Percentiles rank a stretch among this genome's conserved stretches.
phyloP scores from a whole-genome alignment of 2,329 filamentous ascomycete species.

The Taxawa tesnikishii region DNA sequence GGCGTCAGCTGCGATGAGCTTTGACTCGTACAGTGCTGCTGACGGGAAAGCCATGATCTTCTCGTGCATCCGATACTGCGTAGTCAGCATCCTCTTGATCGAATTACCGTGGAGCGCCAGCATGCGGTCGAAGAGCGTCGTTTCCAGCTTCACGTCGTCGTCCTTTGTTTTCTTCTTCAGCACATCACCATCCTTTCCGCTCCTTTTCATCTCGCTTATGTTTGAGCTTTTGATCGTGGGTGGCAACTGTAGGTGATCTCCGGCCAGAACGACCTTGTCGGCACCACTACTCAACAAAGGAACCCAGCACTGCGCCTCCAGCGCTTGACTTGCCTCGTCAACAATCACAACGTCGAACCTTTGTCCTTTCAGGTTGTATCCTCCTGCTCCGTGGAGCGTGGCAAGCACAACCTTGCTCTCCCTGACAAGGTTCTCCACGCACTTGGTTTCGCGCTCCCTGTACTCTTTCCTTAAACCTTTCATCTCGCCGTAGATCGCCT shows the following conservation, averaged over 20 bases:
- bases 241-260: slow-evolving; percentile 86
- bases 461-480: slow-evolving; percentile 81
- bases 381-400: slow-evolving; percentile 84
- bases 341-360: slow-evolving; percentile 89
- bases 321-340: slow-evolving; percentile 88
- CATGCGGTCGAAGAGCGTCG: slow-evolving; percentile 85
- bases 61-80: slow-evolving; percentile 96
- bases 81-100: slow-evolving; percentile 92
- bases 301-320: slow-evolving; percentile 97
- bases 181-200: slow-evolving; percentile 28
- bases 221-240: slow-evolving; percentile 80
- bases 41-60: slow-evolving; percentile 93
- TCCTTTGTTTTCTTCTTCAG: slow-evolving; percentile 19
- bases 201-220: slow-evolving; percentile 23
- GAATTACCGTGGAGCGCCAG: slow-evolving; percentile 65
- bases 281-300: slow-evolving; percentile 59
- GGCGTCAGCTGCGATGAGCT: slow-evolving; percentile 65
- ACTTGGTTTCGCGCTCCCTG: slow-evolving; percentile 69
- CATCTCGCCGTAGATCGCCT: slow-evolving; percentile 72
- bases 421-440: slow-evolving; percentile 61
- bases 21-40: slow-evolving; percentile 70
- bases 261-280: slow-evolving; percentile 77
- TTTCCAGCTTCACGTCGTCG: slow-evolving; percentile 49
- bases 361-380: slow-evolving; percentile 66
- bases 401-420: slow-evolving; percentile 80